Base-by-base conservation (phyloP, 2,329 filamentous ascomycete species). In the Polychaeton citri region DNA sequence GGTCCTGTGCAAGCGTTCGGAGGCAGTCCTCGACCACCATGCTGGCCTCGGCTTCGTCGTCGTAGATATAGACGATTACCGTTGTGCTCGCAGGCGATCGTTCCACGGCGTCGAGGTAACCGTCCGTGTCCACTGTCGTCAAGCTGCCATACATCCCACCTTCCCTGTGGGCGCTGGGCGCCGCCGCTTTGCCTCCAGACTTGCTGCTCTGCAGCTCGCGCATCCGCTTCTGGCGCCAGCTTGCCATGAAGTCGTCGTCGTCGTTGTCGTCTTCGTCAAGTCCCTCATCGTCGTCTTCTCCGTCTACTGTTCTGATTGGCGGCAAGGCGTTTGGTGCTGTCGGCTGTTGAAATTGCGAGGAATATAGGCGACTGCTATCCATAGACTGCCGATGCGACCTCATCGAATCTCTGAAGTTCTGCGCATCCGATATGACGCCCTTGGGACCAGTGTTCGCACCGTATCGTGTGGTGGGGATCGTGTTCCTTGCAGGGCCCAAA, bases 51-150 rank as follows among this genome's bases (percentile, higher is more conserved):
- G 81, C 92, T 82, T 94, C 30, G 42, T 82, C 73, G 53, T 95
- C 86, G 58, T 86, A 90, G 45, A 98, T 86, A 62, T 88, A 92
- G 19, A 98, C 90, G 2, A 95, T 81, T 2, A 96, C 87, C 3
- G 81, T 72, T 0, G 84, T 88, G 32, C 88, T 82, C 33, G 77
- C 63, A 26, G 76, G 69, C 4, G 88, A 84, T 61, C 85, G 90
- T 63, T 98, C 90, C 48, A 96, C 85, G 37, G 88, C 87, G 59
- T 96, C 87, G n/a, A 98, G 71, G 52, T 93, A 98, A 13, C 87
- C 90, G 44, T 81, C 67, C 6, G 85, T 88, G 64, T 96, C 87
- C 1, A 96, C 90, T 40, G 76, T 72, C 42, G 87, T 80, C 43
- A 96, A 65, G 9, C 71, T 73, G 16, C 90, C 90, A 55, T 81